Evolutionary conservation across 1,139 yeast species (phyloP).

Genomic region (Saccharomycopsis phalli): DNA sequence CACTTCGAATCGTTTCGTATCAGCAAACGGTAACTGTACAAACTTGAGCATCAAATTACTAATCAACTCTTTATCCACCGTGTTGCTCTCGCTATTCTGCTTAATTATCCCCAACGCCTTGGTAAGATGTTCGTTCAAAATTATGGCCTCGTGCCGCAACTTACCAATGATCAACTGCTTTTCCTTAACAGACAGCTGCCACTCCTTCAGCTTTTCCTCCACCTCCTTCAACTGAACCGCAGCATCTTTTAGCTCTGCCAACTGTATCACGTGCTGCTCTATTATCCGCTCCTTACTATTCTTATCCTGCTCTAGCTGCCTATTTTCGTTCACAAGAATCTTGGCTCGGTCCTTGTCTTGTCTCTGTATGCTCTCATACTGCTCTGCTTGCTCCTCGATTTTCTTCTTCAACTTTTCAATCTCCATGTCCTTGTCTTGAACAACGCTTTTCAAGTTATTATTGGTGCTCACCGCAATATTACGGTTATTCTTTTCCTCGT

Average conservation of each 20-base stretch:
- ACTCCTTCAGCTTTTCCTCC: constrained; percentile 25
- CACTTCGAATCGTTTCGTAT: constrained; percentile 88
- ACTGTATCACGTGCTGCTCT: constrained; percentile 22
- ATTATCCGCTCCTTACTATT: constrained; percentile 18
- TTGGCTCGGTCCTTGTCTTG: not conserved
- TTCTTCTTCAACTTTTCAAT: constrained; percentile 22
- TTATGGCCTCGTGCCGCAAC: constrained; percentile 91
- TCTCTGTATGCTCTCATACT: not conserved
- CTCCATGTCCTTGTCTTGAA: constrained; percentile 21
- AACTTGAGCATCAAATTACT: constrained; percentile 82
- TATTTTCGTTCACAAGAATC: not conserved
- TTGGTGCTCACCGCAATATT: constrained; percentile 33
- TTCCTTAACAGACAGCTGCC: constrained; percentile 52
- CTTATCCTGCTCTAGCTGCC: constrained; percentile 16
- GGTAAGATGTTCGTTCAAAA: constrained; percentile 85
- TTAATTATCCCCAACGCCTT: constrained; percentile 81
- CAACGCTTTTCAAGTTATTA: constrained; percentile 25
- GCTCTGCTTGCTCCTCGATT: not conserved
- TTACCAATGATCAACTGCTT: constrained; percentile 81
- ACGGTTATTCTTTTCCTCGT: constrained; percentile 40
- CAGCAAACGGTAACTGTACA: constrained; percentile 83
- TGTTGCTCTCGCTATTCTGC: constrained; percentile 60
- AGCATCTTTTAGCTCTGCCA: constrained; percentile 22
- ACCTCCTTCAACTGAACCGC: constrained; percentile 22
- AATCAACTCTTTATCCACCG: constrained; percentile 79